These are phyloP conservation scores for Zasmidium citrigriseum DNA, from an alignment of 2,329 filamentous ascomycete genomes.

Conservation along the genomic window DNA sequence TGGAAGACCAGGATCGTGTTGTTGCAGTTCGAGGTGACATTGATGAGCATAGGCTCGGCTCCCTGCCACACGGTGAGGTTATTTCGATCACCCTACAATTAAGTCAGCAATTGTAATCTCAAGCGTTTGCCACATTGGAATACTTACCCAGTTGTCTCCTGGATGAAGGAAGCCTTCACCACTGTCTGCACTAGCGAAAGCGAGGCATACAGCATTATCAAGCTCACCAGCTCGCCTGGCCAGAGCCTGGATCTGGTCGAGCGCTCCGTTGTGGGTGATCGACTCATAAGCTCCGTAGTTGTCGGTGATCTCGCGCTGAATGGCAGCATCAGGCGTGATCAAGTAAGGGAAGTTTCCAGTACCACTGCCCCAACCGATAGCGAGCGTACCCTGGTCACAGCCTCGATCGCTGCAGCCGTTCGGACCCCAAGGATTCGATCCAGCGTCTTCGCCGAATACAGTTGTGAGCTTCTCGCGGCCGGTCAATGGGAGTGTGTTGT, in stretches of 20 bases:
- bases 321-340: slow-evolving; percentile 64
- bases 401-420: slow-evolving; percentile 75
- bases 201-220: slow-evolving; percentile 59
- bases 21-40: slow-evolving; percentile 31
- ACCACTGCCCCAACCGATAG: slow-evolving; percentile 67
- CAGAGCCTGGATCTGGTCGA: slow-evolving; percentile 49
- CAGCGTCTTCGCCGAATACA: slow-evolving; percentile 81
- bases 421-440: slow-evolving; percentile 69
- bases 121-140: neutral
- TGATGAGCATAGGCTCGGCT: slow-evolving; percentile 27
- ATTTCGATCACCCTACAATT: too few relatives aligned
- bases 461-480: slow-evolving; percentile 71
- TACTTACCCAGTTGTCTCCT: slow-evolving; percentile 8
- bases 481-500: slow-evolving; percentile 56
- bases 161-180: slow-evolving; percentile 20
- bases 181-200: slow-evolving; percentile 59
- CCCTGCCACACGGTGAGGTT: slow-evolving; percentile 45
- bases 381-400: slow-evolving; percentile 62
- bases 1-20: slow-evolving; percentile 83
- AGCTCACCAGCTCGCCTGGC: slow-evolving; percentile 55
- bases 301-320: slow-evolving; percentile 65
- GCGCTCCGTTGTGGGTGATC: slow-evolving; percentile 60
- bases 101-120: slow-evolving; percentile 23
- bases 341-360: slow-evolving; percentile 65
- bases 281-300: slow-evolving; percentile 64